Evolutionary conservation across 768 basidiomycete species (phyloP).

Genomic region (Leccinum aurantiacum): DNA sequence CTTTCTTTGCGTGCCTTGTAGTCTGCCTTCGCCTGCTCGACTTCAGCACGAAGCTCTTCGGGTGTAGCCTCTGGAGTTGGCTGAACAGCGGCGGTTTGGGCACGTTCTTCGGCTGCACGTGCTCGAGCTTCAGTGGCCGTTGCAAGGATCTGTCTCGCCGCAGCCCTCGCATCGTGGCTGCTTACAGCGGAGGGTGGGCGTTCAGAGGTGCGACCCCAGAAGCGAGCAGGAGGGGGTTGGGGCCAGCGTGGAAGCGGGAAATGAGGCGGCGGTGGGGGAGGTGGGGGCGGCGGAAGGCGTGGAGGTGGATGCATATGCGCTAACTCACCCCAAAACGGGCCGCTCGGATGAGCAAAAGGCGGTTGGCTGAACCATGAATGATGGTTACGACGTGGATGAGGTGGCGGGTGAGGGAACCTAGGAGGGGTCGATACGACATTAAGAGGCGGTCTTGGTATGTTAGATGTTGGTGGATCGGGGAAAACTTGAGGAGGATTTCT

Average conservation of each 20-base stretch:
- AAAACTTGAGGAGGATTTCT: neutral
- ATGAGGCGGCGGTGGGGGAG: conserved; percentile 10
- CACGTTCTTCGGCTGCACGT: conserved; percentile 6
- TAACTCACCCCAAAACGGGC: conserved; percentile 20
- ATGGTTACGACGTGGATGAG: conserved; percentile 20
- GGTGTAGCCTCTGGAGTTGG: conserved; percentile 8
- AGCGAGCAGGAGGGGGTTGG: conserved; percentile 23
- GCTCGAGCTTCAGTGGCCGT: conserved; percentile 18
- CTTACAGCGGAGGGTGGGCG: neutral
- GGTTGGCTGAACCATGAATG: conserved; percentile 28
- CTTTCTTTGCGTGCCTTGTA: conserved; percentile 73
- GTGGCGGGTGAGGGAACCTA: conserved; percentile 19
- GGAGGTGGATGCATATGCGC: conserved; percentile 18
- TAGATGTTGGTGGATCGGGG: neutral
- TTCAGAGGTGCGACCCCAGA: conserved; percentile 16
- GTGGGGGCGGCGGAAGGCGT: conserved; percentile 22
- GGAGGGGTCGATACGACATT: conserved; percentile 14
- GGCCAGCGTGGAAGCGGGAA: conserved; percentile 24
- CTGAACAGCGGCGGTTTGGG: conserved; percentile 1
- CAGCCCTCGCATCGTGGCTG: conserved; percentile 12
- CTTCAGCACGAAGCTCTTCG: conserved; percentile 37
- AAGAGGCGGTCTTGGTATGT: conserved; percentile 9
- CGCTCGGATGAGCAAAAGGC: conserved; percentile 6
- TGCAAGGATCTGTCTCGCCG: conserved; percentile 17
- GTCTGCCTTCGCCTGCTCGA: conserved; percentile 63